Evolutionary conservation across 2,329 filamentous ascomycete genomes (phyloP).

Genomic region (Iodosphaeria phyllophila): DNA sequence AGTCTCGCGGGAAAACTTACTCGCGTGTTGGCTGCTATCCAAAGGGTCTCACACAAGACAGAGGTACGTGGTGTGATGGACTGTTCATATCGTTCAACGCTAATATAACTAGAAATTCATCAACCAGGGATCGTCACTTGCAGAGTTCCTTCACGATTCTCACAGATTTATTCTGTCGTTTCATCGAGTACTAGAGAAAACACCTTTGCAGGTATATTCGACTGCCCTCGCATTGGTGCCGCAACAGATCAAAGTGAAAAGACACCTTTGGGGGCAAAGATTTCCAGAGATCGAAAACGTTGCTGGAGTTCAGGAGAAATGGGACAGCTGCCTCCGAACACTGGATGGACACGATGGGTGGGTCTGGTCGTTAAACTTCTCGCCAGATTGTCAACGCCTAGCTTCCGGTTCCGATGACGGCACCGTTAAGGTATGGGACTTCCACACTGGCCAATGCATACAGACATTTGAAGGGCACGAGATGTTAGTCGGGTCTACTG

Average conservation of each 20-base stretch:
- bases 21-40: no score
- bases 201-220: conserved; percentile 15
- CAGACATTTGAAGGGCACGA: background rate
- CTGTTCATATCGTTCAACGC: background rate
- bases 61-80: no score
- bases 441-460: background rate
- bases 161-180: conserved; percentile 12
- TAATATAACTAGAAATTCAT: background rate
- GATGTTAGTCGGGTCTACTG: background rate
- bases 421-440: conserved; percentile 67
- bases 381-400: conserved; percentile 2
- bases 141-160: conserved; percentile 11
- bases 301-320: conserved; percentile 1
- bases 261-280: conserved; percentile 5
- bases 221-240: conserved; percentile 15
- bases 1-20: conserved; percentile 1
- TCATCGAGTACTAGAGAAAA: conserved; percentile 9
- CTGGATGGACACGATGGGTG: conserved; percentile 1
- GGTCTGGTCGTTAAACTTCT: conserved; percentile 1
- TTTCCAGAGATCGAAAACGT: conserved; percentile 5
- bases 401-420: conserved; percentile 1
- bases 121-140: no score
- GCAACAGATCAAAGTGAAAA: conserved; percentile 6
- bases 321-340: conserved; percentile 1
- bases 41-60: no score